Conservation (phyloP, 306 rosid genomes). For the Aeschynomene evenia region DNA sequence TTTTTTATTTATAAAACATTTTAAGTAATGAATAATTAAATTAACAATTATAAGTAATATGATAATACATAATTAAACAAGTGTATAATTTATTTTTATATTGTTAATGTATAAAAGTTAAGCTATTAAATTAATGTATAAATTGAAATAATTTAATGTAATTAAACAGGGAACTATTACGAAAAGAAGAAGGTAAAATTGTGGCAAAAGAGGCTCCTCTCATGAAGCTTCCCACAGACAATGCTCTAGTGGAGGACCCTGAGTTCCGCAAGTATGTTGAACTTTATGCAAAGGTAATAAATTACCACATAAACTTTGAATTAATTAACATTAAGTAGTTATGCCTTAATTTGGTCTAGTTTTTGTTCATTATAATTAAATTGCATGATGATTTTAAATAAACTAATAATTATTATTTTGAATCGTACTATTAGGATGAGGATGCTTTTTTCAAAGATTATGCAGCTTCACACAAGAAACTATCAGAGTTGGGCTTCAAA, state of each 20-base stretch:
- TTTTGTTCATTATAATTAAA: neutral
- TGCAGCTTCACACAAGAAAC: conserved; percentile 78
- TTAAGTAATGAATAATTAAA: no score
- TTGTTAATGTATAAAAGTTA: no score
- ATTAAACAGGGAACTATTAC: conserved; percentile 55
- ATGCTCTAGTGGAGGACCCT: conserved; percentile 58
- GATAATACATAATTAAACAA: no score
- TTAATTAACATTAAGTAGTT: no score
- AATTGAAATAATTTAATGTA: neutral
- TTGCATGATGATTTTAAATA: neutral
- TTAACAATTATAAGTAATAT: no score
- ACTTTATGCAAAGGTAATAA: conserved; percentile 66
- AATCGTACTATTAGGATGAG: conserved; percentile 52
- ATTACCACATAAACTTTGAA: no score
- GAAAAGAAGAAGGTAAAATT: no score
- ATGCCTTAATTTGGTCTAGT: neutral
- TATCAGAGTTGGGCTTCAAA: conserved; percentile 75
- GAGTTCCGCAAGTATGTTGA: conserved; percentile 50
- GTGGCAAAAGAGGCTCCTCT: no score
- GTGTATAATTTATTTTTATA: no score
- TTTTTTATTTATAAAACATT: no score
- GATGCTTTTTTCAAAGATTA: conserved; percentile 66
- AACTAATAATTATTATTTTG: no score
- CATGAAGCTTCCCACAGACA: conserved; percentile 83
- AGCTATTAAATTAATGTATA: neutral